Evolutionary conservation across 805 yeast genomes (phyloP), one percentile per base, ranked within the genome.

Genomic region (Candida nanaspora): DNA sequence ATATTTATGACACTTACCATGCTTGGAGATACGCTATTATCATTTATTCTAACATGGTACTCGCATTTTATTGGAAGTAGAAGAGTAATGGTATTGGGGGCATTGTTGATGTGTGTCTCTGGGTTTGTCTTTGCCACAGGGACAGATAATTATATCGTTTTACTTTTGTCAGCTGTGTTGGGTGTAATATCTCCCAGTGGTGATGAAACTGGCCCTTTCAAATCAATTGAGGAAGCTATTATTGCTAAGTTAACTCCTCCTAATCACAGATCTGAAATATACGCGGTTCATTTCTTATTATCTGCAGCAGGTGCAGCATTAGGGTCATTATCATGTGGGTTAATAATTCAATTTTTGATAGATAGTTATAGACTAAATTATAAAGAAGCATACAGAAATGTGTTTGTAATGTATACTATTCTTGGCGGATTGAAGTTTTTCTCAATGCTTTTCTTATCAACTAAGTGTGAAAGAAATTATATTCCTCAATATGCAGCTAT

Each of bases 181-280:
- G 96, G 96, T 1, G 95, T 87, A 15, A 83, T 87, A 7, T 84
- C 95, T 2, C 93, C 95, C 2, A 78, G 86, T 23, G 95, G 96
- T 20, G 88, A 82, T 52, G 96, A 87, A 53, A 86, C 89, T 0
- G 96, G 96, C 0, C 96, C 96, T 0, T 87, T 87, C 59, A 82
- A 84, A 53, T 77, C 93, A 0, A 78, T 87, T 23, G 96, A 87
- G 57, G 95, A 86, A 54, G 79, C 91, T 1, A 72, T 85, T 31
- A 68, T 87, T 38, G 93, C 95, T 0, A 91, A 85, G 58, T 62
- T 87, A 46, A 82, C 94, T 0, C 78, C 82, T 0, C 71, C 70
- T 29, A 66, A 65, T 40, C 74, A 72, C 41, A 67, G 94, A 35
- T 81, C 94, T 1, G 85, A 78, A 47, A 66, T 86, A 2, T 86